Evolutionary conservation across 2,329 filamentous ascomycete species (phyloP).

Genomic region (Xylariomycetidae sp.): DNA sequence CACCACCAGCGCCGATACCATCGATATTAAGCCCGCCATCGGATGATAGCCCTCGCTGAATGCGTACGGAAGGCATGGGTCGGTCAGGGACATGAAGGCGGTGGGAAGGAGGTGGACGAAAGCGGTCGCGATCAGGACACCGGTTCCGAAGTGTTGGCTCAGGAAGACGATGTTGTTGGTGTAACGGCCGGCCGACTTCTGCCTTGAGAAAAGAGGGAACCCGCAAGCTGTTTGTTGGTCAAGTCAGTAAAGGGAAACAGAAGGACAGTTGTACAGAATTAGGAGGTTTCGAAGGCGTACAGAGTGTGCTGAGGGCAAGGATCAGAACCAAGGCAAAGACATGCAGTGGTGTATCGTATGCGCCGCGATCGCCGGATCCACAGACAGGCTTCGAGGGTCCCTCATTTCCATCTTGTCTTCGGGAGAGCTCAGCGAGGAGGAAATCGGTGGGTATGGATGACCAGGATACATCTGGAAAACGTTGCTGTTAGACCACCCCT

Average conservation of each 20-base stretch:
- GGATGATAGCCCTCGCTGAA: constrained; percentile 76
- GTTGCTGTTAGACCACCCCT: neutral
- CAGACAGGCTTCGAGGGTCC: constrained; percentile 40
- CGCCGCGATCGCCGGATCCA: constrained; percentile 44
- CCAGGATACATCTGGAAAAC: constrained; percentile 32
- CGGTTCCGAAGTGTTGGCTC: constrained; percentile 72
- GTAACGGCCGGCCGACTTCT: constrained; percentile 49
- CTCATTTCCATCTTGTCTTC: constrained; percentile 33
- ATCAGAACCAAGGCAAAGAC: constrained; percentile 64
- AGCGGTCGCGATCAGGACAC: constrained; percentile 78
- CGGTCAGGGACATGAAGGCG: constrained; percentile 59
- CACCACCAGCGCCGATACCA: constrained; percentile 75
- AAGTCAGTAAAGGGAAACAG: neutral
- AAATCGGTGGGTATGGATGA: constrained; percentile 45
- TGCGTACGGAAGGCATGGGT: constrained; percentile 68
- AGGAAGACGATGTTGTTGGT: constrained; percentile 58
- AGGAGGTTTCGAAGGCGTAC: constrained; percentile 30
- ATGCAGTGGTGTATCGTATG: constrained; percentile 62
- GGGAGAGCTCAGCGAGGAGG: constrained; percentile 46
- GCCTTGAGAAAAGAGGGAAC: constrained; percentile 59
- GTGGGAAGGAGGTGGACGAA: constrained; percentile 73
- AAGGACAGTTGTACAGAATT: neutral
- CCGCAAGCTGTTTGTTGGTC: constrained; percentile 46
- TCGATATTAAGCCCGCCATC: constrained; percentile 74
- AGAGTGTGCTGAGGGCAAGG: constrained; percentile 51